phyloP scores from a whole-genome alignment of 148 eudicot genomes.

The Gaultheria prostrata region DNA sequence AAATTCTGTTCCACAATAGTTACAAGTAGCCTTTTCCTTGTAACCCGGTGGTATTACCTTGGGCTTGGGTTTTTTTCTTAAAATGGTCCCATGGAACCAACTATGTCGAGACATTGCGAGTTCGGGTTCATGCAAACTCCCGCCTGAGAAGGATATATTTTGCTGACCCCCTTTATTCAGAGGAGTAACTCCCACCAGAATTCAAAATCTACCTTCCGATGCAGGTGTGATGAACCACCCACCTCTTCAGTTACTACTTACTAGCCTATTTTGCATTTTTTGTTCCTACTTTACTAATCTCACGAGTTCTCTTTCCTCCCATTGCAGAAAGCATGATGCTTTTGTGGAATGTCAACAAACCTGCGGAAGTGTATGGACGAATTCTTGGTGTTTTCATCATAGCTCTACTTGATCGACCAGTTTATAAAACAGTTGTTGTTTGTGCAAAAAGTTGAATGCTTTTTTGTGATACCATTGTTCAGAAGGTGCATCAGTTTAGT shows the following conservation, averaged over 20 bases:
- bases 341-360: neutral
- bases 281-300: neutral
- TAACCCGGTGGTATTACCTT: too few relatives aligned
- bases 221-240: slow-evolving; percentile 45
- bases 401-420: neutral
- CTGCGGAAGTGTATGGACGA: slow-evolving; percentile 7
- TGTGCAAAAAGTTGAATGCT: neutral
- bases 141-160: slow-evolving; percentile 90
- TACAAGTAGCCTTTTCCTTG: too few relatives aligned
- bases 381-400: neutral
- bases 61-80: too few relatives aligned
- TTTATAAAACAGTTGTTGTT: neutral
- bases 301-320: neutral
- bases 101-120: slow-evolving; percentile 89
- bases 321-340: slow-evolving; percentile 16
- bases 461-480: too few relatives aligned
- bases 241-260: neutral
- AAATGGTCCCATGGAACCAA: slow-evolving; percentile 99
- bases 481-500: too few relatives aligned
- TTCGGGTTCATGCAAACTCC: slow-evolving; percentile 98
- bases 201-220: slow-evolving; percentile 95
- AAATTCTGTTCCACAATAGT: too few relatives aligned
- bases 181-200: slow-evolving; percentile 98
- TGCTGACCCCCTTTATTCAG: slow-evolving; percentile 93
- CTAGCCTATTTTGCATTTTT: neutral